These are phyloP conservation scores for Cadophora luteo-olivacea DNA, from an alignment of 2,329 filamentous ascomycete species.

Conservation along the genomic window DNA sequence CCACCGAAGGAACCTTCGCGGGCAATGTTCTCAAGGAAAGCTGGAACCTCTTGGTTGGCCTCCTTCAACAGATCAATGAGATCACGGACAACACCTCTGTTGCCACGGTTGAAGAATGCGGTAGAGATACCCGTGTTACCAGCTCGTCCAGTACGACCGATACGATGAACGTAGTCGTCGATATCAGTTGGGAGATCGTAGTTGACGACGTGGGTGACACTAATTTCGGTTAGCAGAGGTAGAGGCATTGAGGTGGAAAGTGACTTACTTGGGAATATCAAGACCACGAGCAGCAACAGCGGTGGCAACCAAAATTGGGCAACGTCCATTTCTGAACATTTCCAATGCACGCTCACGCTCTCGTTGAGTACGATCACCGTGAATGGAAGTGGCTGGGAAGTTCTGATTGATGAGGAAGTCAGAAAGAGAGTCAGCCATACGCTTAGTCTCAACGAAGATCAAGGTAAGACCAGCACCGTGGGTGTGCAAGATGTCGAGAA, in stretches of 20 bases:
- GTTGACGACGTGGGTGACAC: slow-evolving; percentile 97
- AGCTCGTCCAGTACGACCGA: slow-evolving; percentile 99
- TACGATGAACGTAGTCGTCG: slow-evolving; percentile 98
- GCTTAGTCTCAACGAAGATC: slow-evolving; percentile 99
- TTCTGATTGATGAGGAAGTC: slow-evolving; percentile 99
- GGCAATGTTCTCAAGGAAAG: slow-evolving; percentile 96
- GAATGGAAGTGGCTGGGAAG: slow-evolving; percentile 97
- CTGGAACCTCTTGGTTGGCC: slow-evolving; percentile 94
- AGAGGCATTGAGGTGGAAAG: not conserved
- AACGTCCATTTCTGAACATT: slow-evolving; percentile 95
- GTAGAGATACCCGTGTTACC: slow-evolving; percentile 98
- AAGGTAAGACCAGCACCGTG: slow-evolving; percentile 88
- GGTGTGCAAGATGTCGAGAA: slow-evolving; percentile 96
- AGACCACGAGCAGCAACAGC: slow-evolving; percentile 79
- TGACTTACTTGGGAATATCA: slow-evolving; percentile 71
- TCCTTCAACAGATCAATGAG: slow-evolving; percentile 98
- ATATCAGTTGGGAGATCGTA: slow-evolving; percentile 99
- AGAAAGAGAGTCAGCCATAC: slow-evolving; percentile 96
- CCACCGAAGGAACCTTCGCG: slow-evolving; percentile 86
- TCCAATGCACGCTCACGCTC: slow-evolving; percentile 98
- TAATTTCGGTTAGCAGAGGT: slow-evolving; percentile 45
- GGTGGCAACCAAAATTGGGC: slow-evolving; percentile 95
- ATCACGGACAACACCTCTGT: slow-evolving; percentile 96
- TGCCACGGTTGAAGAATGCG: slow-evolving; percentile 99
- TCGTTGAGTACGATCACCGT: slow-evolving; percentile 97